Percentiles rank a stretch among this genome's conserved stretches.
Evolutionary conservation across 768 basidiomycete genomes (phyloP).

Genomic region (Scleroderma citrinum): DNA sequence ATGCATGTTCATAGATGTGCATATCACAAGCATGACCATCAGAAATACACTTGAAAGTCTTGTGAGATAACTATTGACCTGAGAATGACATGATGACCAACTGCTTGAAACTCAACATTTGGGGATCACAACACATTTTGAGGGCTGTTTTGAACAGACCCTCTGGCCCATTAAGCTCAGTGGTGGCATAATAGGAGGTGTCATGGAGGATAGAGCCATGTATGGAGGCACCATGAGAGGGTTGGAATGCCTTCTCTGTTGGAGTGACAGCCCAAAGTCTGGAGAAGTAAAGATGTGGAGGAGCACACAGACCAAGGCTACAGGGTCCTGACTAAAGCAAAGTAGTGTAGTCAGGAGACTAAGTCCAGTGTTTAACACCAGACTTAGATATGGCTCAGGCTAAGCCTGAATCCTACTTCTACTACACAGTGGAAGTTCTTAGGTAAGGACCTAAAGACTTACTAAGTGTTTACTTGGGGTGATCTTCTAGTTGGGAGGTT

Average conservation of each 20-base stretch:
- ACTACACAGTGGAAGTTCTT: too few relatives aligned
- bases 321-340: too few relatives aligned
- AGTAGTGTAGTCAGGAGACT: too few relatives aligned
- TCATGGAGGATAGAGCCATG: conserved; percentile 88
- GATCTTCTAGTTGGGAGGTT: too few relatives aligned
- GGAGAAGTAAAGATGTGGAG: too few relatives aligned
- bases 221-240: conserved; percentile 84
- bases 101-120: conserved; percentile 59
- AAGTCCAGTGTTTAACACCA: too few relatives aligned
- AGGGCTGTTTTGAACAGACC: conserved; percentile 46
- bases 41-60: conserved; percentile 47
- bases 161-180: conserved; percentile 69
- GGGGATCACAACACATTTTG: conserved; percentile 57
- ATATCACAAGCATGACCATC: conserved; percentile 67
- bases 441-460: too few relatives aligned
- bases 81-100: conserved; percentile 19
- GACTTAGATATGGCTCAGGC: too few relatives aligned
- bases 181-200: conserved; percentile 73
- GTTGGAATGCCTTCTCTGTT: conserved; percentile 87
- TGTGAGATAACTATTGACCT: conserved; percentile 1
- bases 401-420: too few relatives aligned
- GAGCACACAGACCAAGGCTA: too few relatives aligned
- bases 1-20: conserved; percentile 52
- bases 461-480: too few relatives aligned
- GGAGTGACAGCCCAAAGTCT: conserved; percentile 83